A percentile compares a stretch with the other conserved stretches of the same genome.
These are phyloP conservation scores for Colletotrichum sp. DNA, from an alignment of 2,329 filamentous ascomycete genomes.

Conservation along the genomic window DNA sequence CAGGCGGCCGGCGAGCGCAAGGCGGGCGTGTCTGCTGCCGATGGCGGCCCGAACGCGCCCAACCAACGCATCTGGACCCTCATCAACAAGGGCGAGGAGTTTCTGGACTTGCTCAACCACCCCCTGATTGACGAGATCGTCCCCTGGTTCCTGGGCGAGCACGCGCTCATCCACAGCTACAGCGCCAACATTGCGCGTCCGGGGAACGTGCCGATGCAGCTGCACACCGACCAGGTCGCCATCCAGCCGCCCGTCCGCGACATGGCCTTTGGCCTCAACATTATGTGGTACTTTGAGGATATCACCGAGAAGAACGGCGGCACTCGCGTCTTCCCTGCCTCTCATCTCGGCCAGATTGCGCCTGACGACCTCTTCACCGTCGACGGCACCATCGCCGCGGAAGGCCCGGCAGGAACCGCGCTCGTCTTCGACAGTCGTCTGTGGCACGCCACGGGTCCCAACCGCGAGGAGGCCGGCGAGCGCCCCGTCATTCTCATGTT, in stretches of 20 bases:
- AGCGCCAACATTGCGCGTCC: conserved; percentile 7
- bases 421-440: neutral
- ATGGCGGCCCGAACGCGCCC: neutral
- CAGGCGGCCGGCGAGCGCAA: conserved; percentile 2
- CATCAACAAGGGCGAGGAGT: conserved; percentile 9
- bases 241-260: conserved; percentile 5
- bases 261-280: neutral
- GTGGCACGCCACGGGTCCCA: neutral
- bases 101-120: neutral
- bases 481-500: conserved; percentile 2
- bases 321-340: neutral
- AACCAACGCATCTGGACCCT: conserved; percentile 6
- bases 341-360: neutral
- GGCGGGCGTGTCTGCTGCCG: neutral
- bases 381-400: neutral
- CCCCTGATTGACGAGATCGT: conserved; percentile 4
- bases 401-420: neutral
- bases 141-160: conserved; percentile 1
- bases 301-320: neutral
- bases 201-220: neutral
- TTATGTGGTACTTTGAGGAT: neutral
- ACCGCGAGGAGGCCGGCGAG: neutral
- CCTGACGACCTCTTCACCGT: neutral
- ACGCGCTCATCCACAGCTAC: conserved; percentile 8
- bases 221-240: conserved; percentile 5